phyloP scores from a whole-genome alignment of 2,329 filamentous ascomycete genomes.

The Fusarium illudens region DNA sequence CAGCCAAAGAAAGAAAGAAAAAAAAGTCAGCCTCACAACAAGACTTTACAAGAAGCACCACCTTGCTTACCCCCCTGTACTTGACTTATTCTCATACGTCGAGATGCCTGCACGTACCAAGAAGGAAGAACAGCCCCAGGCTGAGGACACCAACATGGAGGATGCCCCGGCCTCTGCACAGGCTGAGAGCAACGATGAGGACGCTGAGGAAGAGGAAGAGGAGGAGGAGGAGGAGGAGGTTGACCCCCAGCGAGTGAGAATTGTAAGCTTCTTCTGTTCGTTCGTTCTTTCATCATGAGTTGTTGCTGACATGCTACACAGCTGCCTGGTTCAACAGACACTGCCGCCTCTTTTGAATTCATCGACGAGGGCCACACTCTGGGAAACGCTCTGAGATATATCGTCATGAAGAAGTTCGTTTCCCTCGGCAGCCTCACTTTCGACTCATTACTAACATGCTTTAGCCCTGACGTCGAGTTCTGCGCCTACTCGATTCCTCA shows the following conservation, averaged over 20 bases:
- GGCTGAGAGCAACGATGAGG: constrained; percentile 48
- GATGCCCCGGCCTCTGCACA: constrained; percentile 54
- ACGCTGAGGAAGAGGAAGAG: constrained; percentile 52
- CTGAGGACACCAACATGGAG: constrained; percentile 54
- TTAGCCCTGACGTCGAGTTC: constrained; percentile 93
- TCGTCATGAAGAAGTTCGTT: constrained; percentile 94
- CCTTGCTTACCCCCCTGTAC: not conserved
- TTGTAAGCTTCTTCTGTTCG: constrained; percentile 58
- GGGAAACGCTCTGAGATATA: constrained; percentile 91
- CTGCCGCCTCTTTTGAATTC: constrained; percentile 94
- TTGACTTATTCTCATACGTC: not conserved
- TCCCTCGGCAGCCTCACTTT: not conserved
- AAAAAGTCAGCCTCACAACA: constrained; percentile 5
- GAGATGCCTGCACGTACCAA: constrained; percentile 55
- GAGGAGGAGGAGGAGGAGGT: constrained; percentile 58
- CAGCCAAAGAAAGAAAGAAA: not conserved
- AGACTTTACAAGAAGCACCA: not conserved
- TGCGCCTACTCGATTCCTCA: constrained; percentile 98
- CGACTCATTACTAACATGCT: constrained; percentile 15
- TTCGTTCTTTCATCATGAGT: not conserved
- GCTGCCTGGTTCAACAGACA: constrained; percentile 86
- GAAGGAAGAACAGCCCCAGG: constrained; percentile 41
- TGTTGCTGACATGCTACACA: constrained; percentile 49
- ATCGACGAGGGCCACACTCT: constrained; percentile 93
- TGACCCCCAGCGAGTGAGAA: constrained; percentile 65